Evolutionary conservation across 1,139 yeast genomes (phyloP).

Genomic region (Geotrichum siamense): DNA sequence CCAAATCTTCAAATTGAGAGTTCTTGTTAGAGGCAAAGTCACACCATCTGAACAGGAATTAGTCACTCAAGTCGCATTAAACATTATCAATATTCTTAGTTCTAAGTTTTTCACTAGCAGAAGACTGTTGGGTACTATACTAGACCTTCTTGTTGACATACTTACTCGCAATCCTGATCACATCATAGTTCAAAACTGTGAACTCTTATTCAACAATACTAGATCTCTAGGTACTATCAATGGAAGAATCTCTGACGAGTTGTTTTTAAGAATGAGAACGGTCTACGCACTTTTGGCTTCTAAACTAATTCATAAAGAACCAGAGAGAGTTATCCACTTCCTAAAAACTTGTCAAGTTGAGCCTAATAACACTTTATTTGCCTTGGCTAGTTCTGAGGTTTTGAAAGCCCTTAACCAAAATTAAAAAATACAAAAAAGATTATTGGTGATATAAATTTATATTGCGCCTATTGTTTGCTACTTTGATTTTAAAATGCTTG

Average conservation of each 20-base stretch:
- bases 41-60: neutral
- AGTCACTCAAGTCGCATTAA: neutral
- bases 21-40: constrained; percentile 1
- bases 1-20: constrained; percentile 12
- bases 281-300: constrained; percentile 3
- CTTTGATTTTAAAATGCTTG: too few relatives aligned
- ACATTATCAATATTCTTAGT: neutral
- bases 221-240: neutral
- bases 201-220: neutral
- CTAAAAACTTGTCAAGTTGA: neutral
- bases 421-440: too few relatives aligned
- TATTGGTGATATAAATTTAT: too few relatives aligned
- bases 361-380: neutral
- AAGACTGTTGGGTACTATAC: neutral
- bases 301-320: neutral
- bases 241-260: neutral
- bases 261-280: constrained; percentile 1
- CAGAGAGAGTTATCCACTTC: neutral
- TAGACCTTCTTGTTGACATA: constrained; percentile 7
- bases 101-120: neutral
- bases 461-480: too few relatives aligned
- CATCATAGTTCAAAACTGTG: neutral
- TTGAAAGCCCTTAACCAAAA: neutral
- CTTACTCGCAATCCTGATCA: neutral
- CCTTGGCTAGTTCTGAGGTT: constrained; percentile 3